A percentile compares a stretch with the other conserved stretches of the same genome.
phyloP scores from a whole-genome alignment of 768 basidiomycete species.

The Omphalotus guepiniiformis region DNA sequence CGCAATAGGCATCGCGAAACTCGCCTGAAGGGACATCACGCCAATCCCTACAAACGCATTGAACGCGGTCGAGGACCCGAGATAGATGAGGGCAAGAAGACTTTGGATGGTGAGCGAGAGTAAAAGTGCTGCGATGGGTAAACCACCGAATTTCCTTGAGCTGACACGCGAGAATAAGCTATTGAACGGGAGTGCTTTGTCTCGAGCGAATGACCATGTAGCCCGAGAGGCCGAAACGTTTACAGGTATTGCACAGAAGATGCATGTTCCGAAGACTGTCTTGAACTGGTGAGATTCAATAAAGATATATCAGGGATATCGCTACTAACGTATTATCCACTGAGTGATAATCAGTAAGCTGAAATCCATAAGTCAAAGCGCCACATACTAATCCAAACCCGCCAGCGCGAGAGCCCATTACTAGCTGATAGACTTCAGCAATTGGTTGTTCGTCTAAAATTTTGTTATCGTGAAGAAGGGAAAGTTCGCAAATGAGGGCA shows the following conservation, averaged over 20 bases:
- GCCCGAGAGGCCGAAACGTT: constrained; percentile 64
- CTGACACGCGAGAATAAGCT: constrained; percentile 43
- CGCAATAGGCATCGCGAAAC: constrained; percentile 59
- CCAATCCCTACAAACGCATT: constrained; percentile 66
- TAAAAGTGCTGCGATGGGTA: constrained; percentile 57
- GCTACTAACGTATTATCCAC: constrained; percentile 39
- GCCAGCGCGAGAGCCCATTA: constrained; percentile 59
- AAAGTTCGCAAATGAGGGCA: not conserved
- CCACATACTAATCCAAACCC: constrained; percentile 54
- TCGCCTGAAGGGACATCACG: constrained; percentile 61
- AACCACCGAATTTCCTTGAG: constrained; percentile 31
- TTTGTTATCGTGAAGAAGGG: not conserved
- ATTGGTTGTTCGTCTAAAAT: constrained; percentile 43
- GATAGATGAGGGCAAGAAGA: constrained; percentile 57
- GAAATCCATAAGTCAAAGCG: not conserved
- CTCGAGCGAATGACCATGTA: constrained; percentile 69
- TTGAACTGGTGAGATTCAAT: constrained; percentile 6
- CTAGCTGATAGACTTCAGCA: constrained; percentile 55
- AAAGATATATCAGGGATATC: not conserved
- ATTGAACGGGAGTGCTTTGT: constrained; percentile 58
- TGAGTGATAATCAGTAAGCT: constrained; percentile 13
- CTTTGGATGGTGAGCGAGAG: constrained; percentile 55
- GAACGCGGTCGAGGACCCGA: constrained; percentile 59
- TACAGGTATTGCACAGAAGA: constrained; percentile 65
- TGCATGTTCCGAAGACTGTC: constrained; percentile 47